Evolutionary conservation across 352 stramenopile species (phyloP), one percentile per base, ranked within the genome.

Genomic region (Globisporangium nodosum): DNA sequence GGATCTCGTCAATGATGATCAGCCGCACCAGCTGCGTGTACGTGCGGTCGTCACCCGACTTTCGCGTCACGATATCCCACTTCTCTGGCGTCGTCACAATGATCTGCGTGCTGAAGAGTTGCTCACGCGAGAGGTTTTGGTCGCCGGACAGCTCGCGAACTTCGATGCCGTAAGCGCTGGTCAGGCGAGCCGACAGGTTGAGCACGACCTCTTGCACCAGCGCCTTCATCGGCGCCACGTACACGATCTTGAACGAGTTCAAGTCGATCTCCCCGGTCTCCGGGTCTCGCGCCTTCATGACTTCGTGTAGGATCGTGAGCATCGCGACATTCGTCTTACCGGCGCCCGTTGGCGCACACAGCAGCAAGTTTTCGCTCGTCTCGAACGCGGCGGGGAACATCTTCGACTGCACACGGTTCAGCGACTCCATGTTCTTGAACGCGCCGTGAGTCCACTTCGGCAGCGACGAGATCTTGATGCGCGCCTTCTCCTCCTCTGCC

Each of bases 31-130:
- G 84, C 68, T 99, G 96, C 3, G 96, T 99, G 76, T 99, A 99
- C 7, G 97, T 96, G 50, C 97, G 82, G 56, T 95, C 81, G 52
- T 99, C 97, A 37, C 98, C 97, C 24, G 93, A 96, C 76, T 99
- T 99, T 54, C 98, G 88, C 24, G 97, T 99, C 48, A 99, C 96
- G 66, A 99, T 99, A 79, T 99, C 98, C 97, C 97, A 99, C 75
- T 99, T 99, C 63, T 99, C 98, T 1, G 98, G 98, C 9, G 98
- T 99, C 31, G 98, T 99, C 16, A 99, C 97, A 60, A 99, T 98
- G 54, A 99, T 89, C 69, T 99, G 97, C 9, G 98, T 99, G 69
- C 98, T 95, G 37, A 92, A 88, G 54, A 99, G 96, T 78, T 99
- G 95, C 66, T 98, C 90, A 11, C 93, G 83, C 12, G 96, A 99